A percentile compares a stretch with the other conserved stretches of the same genome.
Evolutionary conservation across 2,329 filamentous ascomycete species (phyloP).

Genomic region (Venturia asperata): DNA sequence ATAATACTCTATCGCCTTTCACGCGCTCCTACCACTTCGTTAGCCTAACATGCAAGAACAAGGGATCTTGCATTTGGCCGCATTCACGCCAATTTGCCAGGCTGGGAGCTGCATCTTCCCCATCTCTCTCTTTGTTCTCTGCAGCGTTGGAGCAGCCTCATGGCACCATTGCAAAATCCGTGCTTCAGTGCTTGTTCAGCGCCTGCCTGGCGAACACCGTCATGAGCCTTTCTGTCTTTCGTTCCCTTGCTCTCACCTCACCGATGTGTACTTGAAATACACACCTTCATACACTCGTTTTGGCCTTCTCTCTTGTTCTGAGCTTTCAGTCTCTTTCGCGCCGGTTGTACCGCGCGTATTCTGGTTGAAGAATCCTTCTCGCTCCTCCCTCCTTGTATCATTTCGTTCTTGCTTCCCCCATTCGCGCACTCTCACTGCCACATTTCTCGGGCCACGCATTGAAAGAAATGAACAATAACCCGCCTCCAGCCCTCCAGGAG

Average conservation of each 20-base stretch:
- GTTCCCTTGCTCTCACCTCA: constrained; percentile 7
- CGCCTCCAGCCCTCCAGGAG: not conserved
- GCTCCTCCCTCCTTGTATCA: constrained; percentile 9
- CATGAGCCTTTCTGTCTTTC: constrained; percentile 18
- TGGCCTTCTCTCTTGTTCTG: constrained; percentile 17
- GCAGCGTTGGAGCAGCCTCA: constrained; percentile 15
- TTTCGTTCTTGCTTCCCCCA: constrained; percentile 4
- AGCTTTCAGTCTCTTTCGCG: constrained; percentile 16
- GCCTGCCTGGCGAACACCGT: constrained; percentile 16
- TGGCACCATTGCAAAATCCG: constrained; percentile 8
- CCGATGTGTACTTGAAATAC: not conserved
- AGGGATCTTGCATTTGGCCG: constrained; percentile 14
- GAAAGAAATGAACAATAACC: constrained; percentile 11
- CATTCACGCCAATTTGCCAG: constrained; percentile 17
- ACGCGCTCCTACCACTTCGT: constrained; percentile 15
- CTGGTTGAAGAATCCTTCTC: not conserved
- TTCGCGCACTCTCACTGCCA: constrained; percentile 3
- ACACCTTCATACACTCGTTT: constrained; percentile 17
- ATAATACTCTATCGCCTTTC: constrained; percentile 14
- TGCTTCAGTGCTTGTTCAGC: constrained; percentile 14
- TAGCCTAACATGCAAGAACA: constrained; percentile 16
- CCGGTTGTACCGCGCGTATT: constrained; percentile 18
- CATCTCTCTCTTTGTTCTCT: constrained; percentile 14
- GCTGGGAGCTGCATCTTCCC: constrained; percentile 12
- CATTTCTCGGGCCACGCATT: not conserved